Conservation (phyloP, 352 stramenopile genomes). For the Ochromonadaceae sp. region DNA sequence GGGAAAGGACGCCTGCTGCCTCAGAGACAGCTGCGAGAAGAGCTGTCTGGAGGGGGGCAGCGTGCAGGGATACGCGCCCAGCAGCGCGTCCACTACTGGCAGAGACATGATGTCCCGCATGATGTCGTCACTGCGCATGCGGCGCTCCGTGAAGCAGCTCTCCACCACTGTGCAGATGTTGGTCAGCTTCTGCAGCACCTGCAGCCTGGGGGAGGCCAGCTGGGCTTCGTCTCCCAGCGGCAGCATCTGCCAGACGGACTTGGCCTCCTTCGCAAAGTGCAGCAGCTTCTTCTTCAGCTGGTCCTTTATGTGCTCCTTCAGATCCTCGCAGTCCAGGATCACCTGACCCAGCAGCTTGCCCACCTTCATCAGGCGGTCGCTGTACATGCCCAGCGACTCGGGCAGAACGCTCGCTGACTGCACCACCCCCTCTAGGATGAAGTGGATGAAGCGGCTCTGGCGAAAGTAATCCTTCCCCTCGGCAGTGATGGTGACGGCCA, state of each 20-base stretch:
- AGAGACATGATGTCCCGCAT: neutral
- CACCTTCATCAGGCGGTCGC: neutral
- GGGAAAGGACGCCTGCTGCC: neutral
- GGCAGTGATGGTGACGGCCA: neutral
- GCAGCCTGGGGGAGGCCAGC: neutral
- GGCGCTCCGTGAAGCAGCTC: neutral
- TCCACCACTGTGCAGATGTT: constrained; percentile 8
- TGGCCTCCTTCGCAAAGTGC: neutral
- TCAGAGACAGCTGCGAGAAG: neutral
- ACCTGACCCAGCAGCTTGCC: neutral
- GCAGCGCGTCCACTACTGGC: neutral
- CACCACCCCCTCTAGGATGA: neutral
- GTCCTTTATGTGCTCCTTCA: neutral
- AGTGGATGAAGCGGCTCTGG: neutral
- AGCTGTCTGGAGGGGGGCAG: neutral
- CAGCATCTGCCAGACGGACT: neutral
- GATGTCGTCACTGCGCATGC: neutral
- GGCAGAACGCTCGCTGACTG: neutral
- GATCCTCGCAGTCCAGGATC: neutral
- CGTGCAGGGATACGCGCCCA: neutral
- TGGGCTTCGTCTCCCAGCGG: neutral
- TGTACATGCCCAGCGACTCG: neutral
- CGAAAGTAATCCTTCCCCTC: neutral
- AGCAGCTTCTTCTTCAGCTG: neutral
- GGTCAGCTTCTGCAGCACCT: neutral